Evolutionary conservation across 768 basidiomycete species (phyloP).

Genomic region (Rhizopogon rudus): DNA sequence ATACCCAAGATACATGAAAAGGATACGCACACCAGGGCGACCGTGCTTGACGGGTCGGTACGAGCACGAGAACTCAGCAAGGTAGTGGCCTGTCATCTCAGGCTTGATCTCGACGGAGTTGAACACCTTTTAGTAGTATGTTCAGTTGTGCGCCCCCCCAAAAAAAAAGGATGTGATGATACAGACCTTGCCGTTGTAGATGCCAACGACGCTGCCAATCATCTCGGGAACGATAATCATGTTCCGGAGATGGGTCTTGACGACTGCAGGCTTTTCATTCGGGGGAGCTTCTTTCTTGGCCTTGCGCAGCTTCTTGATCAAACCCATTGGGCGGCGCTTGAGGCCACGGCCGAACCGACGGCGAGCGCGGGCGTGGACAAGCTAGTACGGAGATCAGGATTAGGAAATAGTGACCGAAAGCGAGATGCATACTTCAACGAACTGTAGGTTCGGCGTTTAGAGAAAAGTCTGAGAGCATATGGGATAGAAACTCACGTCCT

Average conservation of each 20-base stretch:
- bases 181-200: conserved; percentile 94
- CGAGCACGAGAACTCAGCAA: conserved; percentile 94
- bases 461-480: neutral
- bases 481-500: conserved; percentile 60
- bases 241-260: conserved; percentile 98
- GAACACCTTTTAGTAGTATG: conserved; percentile 54
- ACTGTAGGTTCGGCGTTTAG: conserved; percentile 35
- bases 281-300: conserved; percentile 99
- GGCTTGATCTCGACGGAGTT: conserved; percentile 99
- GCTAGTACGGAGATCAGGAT: conserved; percentile 37
- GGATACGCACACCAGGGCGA: conserved; percentile 87
- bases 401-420: conserved; percentile 4
- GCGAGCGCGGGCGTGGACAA: conserved; percentile 98
- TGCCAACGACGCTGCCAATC: conserved; percentile 97
- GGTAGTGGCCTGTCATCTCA: conserved; percentile 99
- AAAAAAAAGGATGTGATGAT: neutral
- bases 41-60: conserved; percentile 99
- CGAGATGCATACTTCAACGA: conserved; percentile 62
- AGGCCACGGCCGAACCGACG: conserved; percentile 98
- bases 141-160: neutral
- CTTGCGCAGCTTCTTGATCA: conserved; percentile 99
- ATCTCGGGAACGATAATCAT: conserved; percentile 99
- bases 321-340: conserved; percentile 96
- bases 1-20: neutral
- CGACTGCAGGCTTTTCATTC: conserved; percentile 97